A percentile compares a stretch with the other conserved stretches of the same genome.
Conservation (phyloP, 2,329 filamentous ascomycete species). For the Exophiala sideris region DNA sequence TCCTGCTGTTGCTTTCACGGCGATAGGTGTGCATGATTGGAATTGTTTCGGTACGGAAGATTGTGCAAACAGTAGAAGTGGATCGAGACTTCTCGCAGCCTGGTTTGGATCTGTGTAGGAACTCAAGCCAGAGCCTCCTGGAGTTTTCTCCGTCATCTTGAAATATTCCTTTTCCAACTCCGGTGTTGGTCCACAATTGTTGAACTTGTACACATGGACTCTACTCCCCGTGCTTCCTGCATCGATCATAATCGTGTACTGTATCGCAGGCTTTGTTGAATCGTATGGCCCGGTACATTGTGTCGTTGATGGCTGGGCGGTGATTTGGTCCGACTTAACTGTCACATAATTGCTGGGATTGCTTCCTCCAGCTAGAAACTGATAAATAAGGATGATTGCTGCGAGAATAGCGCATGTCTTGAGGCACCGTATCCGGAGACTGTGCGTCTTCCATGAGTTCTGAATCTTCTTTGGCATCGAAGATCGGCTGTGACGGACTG, state of each 20-base stretch:
- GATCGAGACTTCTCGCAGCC: slow-evolving; percentile 84
- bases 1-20: slow-evolving; percentile 97
- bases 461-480: slow-evolving; percentile 44
- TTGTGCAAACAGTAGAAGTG: slow-evolving; percentile 82
- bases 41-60: slow-evolving; percentile 79
- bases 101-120: slow-evolving; percentile 83
- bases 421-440: slow-evolving; percentile 57
- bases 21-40: slow-evolving; percentile 86
- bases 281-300: slow-evolving; percentile 81
- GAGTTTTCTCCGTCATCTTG: slow-evolving; percentile 83
- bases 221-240: slow-evolving; percentile 95
- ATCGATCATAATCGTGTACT: slow-evolving; percentile 98
- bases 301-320: slow-evolving; percentile 33
- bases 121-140: slow-evolving; percentile 76
- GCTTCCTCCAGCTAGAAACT: slow-evolving; percentile 46
- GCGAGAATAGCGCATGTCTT: slow-evolving; percentile 61
- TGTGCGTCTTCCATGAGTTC: slow-evolving; percentile 58
- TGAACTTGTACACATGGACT: slow-evolving; percentile 98
- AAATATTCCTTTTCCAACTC: slow-evolving; percentile 92
- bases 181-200: slow-evolving; percentile 94
- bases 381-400: slow-evolving; percentile 57
- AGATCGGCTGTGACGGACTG: slow-evolving; percentile 24
- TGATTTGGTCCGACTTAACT: too few relatives aligned
- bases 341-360: slow-evolving; percentile 15
- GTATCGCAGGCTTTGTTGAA: slow-evolving; percentile 86